Evolutionary conservation across 129 eudicot genomes (phyloP), one percentile per base, ranked within the genome.

Genomic region (Flaveria sonorensis): DNA sequence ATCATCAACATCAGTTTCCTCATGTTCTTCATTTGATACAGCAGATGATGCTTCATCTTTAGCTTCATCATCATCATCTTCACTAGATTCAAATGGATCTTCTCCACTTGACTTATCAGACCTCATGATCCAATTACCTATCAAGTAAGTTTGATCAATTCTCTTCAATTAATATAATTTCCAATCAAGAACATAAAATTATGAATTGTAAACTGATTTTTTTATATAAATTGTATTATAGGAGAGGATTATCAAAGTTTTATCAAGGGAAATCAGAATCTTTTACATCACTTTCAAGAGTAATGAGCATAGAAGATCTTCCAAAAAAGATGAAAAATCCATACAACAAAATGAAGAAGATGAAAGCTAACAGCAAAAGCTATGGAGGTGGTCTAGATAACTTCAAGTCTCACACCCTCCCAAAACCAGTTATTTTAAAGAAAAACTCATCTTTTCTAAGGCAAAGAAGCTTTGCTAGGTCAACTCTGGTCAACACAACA

Each of bases 241-340:
- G 96, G 82, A 86, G 87, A 71, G 96, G 96, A 60, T 78, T 92
- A 40, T 92, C 97, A 47, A 81, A 84, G 77, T 92, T 51, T 68
- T 92, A 92, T 71, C 78, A 92, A 21, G 97, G 97, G 68, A 89
- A 89, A 73, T 92, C 96, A 7, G 86, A 92, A 74, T 92, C 97
- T 26, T 92, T 84, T 61, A 84, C 96, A 79, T 86, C 88, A 76
- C 83, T 92, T 40, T 82, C 93, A 71, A 87, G 80, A 75, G 96
- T 88, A 63, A 77, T 77, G 83, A 87, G 96, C 86, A 39, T 89
- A 77, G 96, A 92, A 78, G 97, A 92, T 85, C 85, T 92, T 53
- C 87, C 86, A 32, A 92, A 92, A 85, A 92, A 89, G 79, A 55
- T 63, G 16, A 83, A 79, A 56, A 70, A 32, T 36, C 83, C 85